Evolutionary conservation across 257 asterid species (phyloP), one percentile per base, ranked within the genome.

Genomic region (Nicotiana attenuata): DNA sequence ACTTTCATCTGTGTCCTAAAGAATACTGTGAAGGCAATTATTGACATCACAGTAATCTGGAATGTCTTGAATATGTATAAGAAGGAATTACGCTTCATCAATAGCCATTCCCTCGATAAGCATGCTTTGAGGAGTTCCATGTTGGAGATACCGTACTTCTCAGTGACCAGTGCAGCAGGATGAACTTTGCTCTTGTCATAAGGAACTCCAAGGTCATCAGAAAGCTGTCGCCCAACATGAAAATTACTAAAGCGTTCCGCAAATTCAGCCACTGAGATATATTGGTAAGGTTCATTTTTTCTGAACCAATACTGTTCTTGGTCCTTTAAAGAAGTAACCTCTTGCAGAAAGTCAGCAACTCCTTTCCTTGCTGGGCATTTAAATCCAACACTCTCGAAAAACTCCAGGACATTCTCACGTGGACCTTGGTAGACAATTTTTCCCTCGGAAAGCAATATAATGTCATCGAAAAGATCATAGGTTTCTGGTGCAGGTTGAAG

Each of bases 401-500:
- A 96, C 86, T 92, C 94, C 1, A 94, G 91, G 10, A 93, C 92
- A 84, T 92, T 86, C 80, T 88, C 95, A n/a, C 98, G 90, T 22
- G 99, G 98, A 59, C 99, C 99, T 85, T 96, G 99, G 67, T 94
- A 96, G 82, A 91, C 87, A 5, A 96, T 68, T 55, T 80, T 92
- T 17, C 98, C 99, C 84, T 93, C 99, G 9, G 98, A 90, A 45
- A 96, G 94, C 79, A 96, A 87, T 80, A 94, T 89, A 38, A 96
- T 82, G 85, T 96, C 98, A 65, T 96, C 98, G 53, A 94, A 96
- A 84, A 96, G 99, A 85, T 89, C 95, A 65, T 91, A 96, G 24
- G 97, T 90, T 86, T 96, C 99, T 0, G 98, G 98, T 10, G 98
- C 98, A 2, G 98, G 99, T 85, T 96, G 99, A 38, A 96, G 97